Evolutionary conservation across 129 eudicot genomes (phyloP).

Genomic region (Pulicaria dysenterica): DNA sequence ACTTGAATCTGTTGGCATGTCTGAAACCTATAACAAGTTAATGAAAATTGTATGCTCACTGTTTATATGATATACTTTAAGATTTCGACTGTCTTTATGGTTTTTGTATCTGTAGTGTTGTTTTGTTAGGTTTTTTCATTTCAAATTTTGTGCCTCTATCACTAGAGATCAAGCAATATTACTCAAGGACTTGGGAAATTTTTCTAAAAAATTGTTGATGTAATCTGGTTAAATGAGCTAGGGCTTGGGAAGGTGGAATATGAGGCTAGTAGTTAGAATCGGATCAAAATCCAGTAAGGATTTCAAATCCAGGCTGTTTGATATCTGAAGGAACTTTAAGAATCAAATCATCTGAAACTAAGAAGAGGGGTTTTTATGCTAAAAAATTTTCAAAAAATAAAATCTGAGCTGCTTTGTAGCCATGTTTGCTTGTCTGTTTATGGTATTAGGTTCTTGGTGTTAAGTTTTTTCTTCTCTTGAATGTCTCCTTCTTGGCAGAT

Average conservation of each 20-base stretch:
- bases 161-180: not conserved
- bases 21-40: not conserved
- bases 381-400: conserved; percentile 5
- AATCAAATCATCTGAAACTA: not conserved
- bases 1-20: not conserved
- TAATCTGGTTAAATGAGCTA: conserved; percentile 11
- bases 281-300: not conserved
- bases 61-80: not conserved
- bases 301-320: not conserved
- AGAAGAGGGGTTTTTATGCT: not conserved
- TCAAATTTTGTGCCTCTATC: conserved; percentile 1
- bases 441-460: conserved; percentile 19
- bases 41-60: not conserved
- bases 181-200: not conserved
- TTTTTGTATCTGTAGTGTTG: not conserved
- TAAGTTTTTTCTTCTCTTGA: conserved; percentile 22
- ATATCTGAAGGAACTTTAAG: not conserved
- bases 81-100: conserved; percentile 10
- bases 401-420: conserved; percentile 5
- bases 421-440: conserved; percentile 3
- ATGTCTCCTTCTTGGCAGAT: not conserved
- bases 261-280: not conserved
- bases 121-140: not conserved
- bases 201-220: not conserved
- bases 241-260: conserved; percentile 17